Evolutionary conservation across 768 basidiomycete genomes (phyloP).

Genomic region (Plicaturopsis crispa): DNA sequence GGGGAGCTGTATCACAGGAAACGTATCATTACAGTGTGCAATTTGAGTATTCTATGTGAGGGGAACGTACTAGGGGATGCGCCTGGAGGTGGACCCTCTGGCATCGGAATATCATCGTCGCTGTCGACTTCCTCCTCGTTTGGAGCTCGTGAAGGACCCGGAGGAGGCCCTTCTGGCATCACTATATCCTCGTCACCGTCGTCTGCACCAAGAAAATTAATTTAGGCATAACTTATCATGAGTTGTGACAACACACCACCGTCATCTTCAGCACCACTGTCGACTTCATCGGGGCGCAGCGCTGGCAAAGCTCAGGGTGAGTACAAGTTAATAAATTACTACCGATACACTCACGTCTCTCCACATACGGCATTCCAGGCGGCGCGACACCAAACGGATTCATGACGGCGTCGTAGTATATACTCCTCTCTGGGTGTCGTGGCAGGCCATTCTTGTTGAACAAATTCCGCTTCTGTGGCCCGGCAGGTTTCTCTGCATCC

Average conservation of each 20-base stretch:
- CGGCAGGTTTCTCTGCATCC: constrained; percentile 28
- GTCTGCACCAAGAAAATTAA: too few relatives aligned
- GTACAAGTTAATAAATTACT: constrained; percentile 1
- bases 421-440: constrained; percentile 83
- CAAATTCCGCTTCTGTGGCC: constrained; percentile 48
- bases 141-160: constrained; percentile 30
- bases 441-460: constrained; percentile 84
- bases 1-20: constrained; percentile 7
- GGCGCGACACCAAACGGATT: constrained; percentile 93
- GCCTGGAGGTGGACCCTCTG: constrained; percentile 67
- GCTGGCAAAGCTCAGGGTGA: constrained; percentile 30
- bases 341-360: constrained; percentile 54
- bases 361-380: constrained; percentile 94
- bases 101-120: constrained; percentile 88
- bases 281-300: constrained; percentile 51
- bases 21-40: neutral
- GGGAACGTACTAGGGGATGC: constrained; percentile 10
- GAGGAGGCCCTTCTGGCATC: constrained; percentile 62
- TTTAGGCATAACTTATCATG: too few relatives aligned
- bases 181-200: constrained; percentile 50
- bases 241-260: constrained; percentile 21
- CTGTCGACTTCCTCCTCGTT: constrained; percentile 38
- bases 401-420: constrained; percentile 90
- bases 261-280: constrained; percentile 53
- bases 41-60: constrained; percentile 5